phyloP scores from a whole-genome alignment of 2,329 filamentous ascomycete genomes.

The Hypoxylon sp. region DNA sequence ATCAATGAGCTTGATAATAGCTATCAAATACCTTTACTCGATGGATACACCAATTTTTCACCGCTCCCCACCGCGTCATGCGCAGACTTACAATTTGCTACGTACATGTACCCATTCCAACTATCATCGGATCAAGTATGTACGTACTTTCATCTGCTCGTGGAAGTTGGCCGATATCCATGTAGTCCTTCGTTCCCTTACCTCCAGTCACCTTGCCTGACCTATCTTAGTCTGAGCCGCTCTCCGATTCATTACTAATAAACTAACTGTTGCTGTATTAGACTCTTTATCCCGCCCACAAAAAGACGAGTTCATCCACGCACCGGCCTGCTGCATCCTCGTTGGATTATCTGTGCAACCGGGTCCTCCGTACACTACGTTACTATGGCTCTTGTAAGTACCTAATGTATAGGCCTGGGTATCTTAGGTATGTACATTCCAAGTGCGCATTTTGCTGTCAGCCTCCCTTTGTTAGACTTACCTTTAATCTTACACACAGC shows the following conservation, averaged over 20 bases:
- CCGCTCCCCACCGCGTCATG: conserved; percentile 23
- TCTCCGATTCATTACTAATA: conserved; percentile 39
- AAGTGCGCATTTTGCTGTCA: conserved; percentile 24
- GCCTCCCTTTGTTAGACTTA: conserved; percentile 33
- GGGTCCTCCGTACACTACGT: conserved; percentile 1
- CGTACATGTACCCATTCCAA: conserved; percentile 5
- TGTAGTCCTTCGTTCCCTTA: conserved; percentile 19
- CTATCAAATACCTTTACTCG: neutral
- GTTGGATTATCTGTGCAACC: conserved; percentile 30
- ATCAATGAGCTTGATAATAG: neutral
- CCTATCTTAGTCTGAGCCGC: conserved; percentile 34
- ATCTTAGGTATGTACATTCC: conserved; percentile 4
- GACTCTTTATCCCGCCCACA: conserved; percentile 11
- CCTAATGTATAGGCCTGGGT: too few species aligned
- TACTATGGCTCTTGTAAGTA: conserved; percentile 1
- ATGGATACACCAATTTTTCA: conserved; percentile 20
- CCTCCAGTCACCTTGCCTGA: conserved; percentile 31
- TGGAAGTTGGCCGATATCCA: conserved; percentile 3
- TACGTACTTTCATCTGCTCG: neutral
- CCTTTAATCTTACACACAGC: conserved; percentile 28
- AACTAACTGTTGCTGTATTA: conserved; percentile 35
- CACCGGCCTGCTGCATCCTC: conserved; percentile 17
- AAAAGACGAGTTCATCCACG: conserved; percentile 27
- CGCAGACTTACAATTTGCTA: conserved; percentile 4
- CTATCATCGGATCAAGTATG: conserved; percentile 1